phyloP scores from a whole-genome alignment of 495 filamentous ascomycete genomes.

The Daldinia loculata region DNA sequence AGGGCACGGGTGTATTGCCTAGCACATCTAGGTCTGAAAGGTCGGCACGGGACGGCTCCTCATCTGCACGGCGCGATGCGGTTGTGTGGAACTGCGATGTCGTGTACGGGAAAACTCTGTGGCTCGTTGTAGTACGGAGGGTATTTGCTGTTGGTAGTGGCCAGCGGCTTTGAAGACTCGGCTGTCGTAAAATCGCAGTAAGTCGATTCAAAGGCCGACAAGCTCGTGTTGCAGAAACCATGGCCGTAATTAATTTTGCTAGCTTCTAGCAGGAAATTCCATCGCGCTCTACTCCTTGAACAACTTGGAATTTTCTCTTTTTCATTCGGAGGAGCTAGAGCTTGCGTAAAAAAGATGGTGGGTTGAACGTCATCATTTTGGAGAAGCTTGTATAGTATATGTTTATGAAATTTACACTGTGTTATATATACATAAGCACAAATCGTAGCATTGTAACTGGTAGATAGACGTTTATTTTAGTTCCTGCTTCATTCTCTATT shows the following conservation, averaged over 20 bases:
- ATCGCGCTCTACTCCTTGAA: conserved; percentile 24
- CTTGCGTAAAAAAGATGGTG: conserved; percentile 37
- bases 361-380: conserved; percentile 40
- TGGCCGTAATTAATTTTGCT: conserved; percentile 27
- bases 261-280: conserved; percentile 19
- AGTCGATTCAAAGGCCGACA: conserved; percentile 29
- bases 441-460: background rate
- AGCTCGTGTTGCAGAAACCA: conserved; percentile 38
- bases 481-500: too few species aligned
- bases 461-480: background rate
- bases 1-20: conserved; percentile 74
- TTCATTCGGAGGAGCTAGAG: conserved; percentile 8
- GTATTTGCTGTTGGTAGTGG: conserved; percentile 7
- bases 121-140: background rate
- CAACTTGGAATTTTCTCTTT: background rate
- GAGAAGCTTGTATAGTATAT: conserved; percentile 18
- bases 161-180: conserved; percentile 15
- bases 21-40: conserved; percentile 81
- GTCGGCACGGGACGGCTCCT: conserved; percentile 65
- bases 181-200: conserved; percentile 24
- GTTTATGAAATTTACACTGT: background rate
- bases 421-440: background rate
- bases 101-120: background rate
- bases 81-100: conserved; percentile 26
- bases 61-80: conserved; percentile 33